phyloP scores from a whole-genome alignment of 2,329 filamentous ascomycete genomes.

The Trichophyton schoenleinii region DNA sequence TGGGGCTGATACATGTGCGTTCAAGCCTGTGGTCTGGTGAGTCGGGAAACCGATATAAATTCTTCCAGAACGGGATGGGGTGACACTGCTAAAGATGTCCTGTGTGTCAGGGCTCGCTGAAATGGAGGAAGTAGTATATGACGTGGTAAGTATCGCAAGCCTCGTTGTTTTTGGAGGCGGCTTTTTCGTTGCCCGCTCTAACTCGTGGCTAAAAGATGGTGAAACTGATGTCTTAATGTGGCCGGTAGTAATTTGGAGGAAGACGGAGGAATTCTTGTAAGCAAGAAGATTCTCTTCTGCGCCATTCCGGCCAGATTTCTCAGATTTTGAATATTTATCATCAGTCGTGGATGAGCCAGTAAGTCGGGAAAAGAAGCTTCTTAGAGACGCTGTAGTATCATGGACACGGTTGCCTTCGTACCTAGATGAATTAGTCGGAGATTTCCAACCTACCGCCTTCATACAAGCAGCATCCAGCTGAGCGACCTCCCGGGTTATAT shows the following conservation, averaged over 20 bases:
- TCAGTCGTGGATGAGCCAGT: constrained; percentile 45
- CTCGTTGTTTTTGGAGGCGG: constrained; percentile 79
- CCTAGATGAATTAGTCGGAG: constrained; percentile 35
- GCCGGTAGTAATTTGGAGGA: constrained; percentile 76
- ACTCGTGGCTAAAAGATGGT: constrained; percentile 62
- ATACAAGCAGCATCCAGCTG: constrained; percentile 89
- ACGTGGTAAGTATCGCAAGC: constrained; percentile 78
- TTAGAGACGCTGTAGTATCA: constrained; percentile 48
- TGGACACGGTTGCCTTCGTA: constrained; percentile 24
- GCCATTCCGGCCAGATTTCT: constrained; percentile 46
- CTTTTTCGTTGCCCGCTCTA: constrained; percentile 94
- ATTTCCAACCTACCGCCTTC: constrained; percentile 75
- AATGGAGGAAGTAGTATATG: constrained; percentile 66
- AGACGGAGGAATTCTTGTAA: constrained; percentile 64
- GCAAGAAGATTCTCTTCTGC: constrained; percentile 63
- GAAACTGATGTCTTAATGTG: constrained; percentile 64
- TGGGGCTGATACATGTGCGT: constrained; percentile 87
- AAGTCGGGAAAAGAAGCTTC: constrained; percentile 70
- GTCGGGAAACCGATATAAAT: constrained; percentile 98
- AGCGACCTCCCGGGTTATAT: constrained; percentile 72
- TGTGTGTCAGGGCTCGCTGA: constrained; percentile 41
- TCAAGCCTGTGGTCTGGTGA: constrained; percentile 87
- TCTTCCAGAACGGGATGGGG: constrained; percentile 77
- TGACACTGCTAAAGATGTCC: constrained; percentile 68
- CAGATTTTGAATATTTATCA: constrained; percentile 26